Percentiles rank a stretch among this genome's conserved stretches.
phyloP scores from a whole-genome alignment of 2,329 filamentous ascomycete species.

The Fusarium transvaalense region DNA sequence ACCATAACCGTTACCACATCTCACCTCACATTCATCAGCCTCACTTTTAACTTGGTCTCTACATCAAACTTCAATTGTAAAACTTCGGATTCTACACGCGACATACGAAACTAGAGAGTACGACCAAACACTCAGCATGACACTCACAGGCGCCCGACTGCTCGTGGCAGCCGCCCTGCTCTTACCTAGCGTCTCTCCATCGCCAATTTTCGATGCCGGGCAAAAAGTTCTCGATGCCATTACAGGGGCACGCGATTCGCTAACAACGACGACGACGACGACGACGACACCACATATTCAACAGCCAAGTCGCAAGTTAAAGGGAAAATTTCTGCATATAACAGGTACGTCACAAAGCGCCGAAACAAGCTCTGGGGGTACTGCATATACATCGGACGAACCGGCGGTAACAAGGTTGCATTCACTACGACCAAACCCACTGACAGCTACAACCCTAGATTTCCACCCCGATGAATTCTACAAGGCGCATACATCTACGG shows the following conservation, averaged over 20 bases:
- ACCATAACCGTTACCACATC: neutral
- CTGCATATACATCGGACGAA: slow-evolving; percentile 27
- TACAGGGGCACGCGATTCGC: slow-evolving; percentile 25
- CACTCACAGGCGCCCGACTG: slow-evolving; percentile 48
- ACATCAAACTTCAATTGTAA: slow-evolving; percentile 9
- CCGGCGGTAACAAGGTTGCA: slow-evolving; percentile 7
- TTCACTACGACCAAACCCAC: slow-evolving; percentile 14
- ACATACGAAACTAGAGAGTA: slow-evolving; percentile 1
- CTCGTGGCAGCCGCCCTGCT: slow-evolving; percentile 48
- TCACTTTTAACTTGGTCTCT: slow-evolving; percentile 1
- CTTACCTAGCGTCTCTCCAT: slow-evolving; percentile 38
- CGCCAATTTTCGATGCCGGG: slow-evolving; percentile 40
- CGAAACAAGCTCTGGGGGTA: slow-evolving; percentile 11
- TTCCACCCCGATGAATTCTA: slow-evolving; percentile 93
- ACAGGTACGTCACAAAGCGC: slow-evolving; percentile 71
- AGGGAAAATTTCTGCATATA: slow-evolving; percentile 87
- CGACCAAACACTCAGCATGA: slow-evolving; percentile 34
- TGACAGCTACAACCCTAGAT: slow-evolving; percentile 67
- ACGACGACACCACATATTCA: slow-evolving; percentile 31
- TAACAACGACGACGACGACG: slow-evolving; percentile 27
- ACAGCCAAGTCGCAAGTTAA: slow-evolving; percentile 61
- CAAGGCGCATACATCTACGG: slow-evolving; percentile 79
- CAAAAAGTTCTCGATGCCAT: slow-evolving; percentile 37
- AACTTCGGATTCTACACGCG: neutral
- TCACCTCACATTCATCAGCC: slow-evolving; percentile 13